Evolutionary conservation across 139 green algal genomes (phyloP), one percentile per base, ranked within the genome.

Genomic region (Haematococcus lacustris): DNA sequence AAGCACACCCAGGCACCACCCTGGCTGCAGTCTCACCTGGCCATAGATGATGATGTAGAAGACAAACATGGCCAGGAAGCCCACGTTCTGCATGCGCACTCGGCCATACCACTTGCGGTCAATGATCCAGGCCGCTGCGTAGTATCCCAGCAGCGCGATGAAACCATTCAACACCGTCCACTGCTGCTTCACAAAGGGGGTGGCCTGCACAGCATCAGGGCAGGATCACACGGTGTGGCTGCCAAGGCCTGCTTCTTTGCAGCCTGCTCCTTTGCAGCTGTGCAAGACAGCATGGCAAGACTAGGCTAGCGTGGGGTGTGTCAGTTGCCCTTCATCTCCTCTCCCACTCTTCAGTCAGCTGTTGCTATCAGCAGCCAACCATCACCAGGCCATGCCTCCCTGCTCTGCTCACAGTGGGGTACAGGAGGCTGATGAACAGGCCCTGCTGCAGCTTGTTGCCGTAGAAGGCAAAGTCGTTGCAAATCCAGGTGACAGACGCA

Each of bases 391-490:
- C n/a, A n/a, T n/a, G n/a, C n/a, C n/a, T n/a, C n/a, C n/a, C n/a
- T n/a, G n/a, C n/a, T n/a, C n/a, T n/a, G n/a, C 77, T 57, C 50
- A 78, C 77, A 28, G 34, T 62, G 2, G 80, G 80, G 65, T 75
- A 83, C 50, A 86, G 73, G 34, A 83, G 69, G 3, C 62, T 40
- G 26, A 92, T 86, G 79, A 92, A 91, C 0, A 74, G 39, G 25
- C 41, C 71, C 70, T 92, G 82, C 73, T 88, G 86, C 2, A 93
- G 76, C 80, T 93, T 94, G 82, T 91, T 91, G 51, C 89, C 77
- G 33, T 91, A 92, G 73, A 88, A 90, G 47, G 82, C 78, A 65
- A 90, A 88, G 64, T 90, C 78, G 50, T 71, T 77, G 47, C 43
- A 43, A 30, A 77, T 59, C 72, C 72, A 77, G 2, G 63, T 47